Evolutionary conservation across 2,329 filamentous ascomycete genomes (phyloP), one percentile per base, ranked within the genome.

Genomic region (Polychaeton citri): DNA sequence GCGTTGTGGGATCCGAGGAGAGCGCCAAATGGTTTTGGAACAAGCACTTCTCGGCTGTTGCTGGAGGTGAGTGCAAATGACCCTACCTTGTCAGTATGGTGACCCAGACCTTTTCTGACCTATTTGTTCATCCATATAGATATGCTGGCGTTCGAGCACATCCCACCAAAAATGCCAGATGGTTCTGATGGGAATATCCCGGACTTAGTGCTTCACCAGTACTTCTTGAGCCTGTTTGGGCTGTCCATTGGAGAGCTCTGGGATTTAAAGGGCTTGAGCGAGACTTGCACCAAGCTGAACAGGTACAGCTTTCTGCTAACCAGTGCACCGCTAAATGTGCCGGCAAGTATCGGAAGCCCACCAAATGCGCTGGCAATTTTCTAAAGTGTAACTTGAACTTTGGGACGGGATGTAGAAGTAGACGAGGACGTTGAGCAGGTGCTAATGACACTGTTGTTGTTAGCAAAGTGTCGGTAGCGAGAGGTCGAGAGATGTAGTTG

Each of bases 1-100:
- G 50, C 46, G 57, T 73, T 2, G 61, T 70, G 34, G 65, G 65
- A 1, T 64, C 62, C 2, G 57, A 65, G 12, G 61, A 60, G 4
- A 65, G 64, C 5, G 58, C 73, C 10, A 59, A 63, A 24, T 77
- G 72, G 72, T 55, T 76, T 13, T 76, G 72, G 71, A 65, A 74
- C 36, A 61, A 66, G 34, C 56, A 61, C 10, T 74, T 77, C 43
- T 57, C 70, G 0, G 73, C 72, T 2, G 64, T 75, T 0, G 73
- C 65, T 0, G 69, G 71, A 2, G 24, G 24, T 28, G 24, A 28
- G 24, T 28, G 12, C 24, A 28, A 15, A 28, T 10, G 12, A 28
- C 24, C 24, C 24, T 28, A 5, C 24, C 24, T 28, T 7, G 4
- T 28, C 24, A 4, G n/a, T n/a, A n/a, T n/a, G n/a, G n/a, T n/a